A percentile compares a stretch with the other conserved stretches of the same genome.
Conservation (phyloP, 164 flowering plant species). For the Kingdonia uniflora region DNA sequence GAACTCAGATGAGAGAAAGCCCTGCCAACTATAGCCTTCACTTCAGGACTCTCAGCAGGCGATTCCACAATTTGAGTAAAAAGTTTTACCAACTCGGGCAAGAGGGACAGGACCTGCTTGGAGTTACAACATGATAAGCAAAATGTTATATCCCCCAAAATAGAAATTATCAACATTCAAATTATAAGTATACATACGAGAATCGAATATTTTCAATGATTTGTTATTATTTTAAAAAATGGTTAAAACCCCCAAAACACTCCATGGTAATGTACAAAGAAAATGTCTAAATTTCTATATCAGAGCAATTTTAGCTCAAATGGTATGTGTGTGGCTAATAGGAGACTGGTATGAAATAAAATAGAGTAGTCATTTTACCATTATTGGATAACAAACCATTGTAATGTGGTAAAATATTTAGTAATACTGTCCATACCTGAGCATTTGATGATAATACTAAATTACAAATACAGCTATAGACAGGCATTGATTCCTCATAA, state of each 20-base stretch:
- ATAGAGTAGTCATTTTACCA: no score
- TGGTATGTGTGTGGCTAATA: no score
- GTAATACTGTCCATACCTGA: conserved; percentile 37
- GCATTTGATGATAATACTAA: conserved; percentile 75
- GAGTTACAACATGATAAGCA: conserved; percentile 3
- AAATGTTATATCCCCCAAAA: neutral
- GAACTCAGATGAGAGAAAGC: conserved; percentile 80
- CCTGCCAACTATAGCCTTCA: conserved; percentile 60
- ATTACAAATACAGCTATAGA: conserved; percentile 72
- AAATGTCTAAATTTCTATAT: no score
- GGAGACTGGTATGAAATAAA: no score
- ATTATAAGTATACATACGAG: no score
- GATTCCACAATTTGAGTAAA: conserved; percentile 79
- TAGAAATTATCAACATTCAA: no score
- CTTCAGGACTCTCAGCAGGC: conserved; percentile 68
- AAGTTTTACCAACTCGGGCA: conserved; percentile 74
- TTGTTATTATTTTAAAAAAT: no score
- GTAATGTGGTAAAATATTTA: neutral
- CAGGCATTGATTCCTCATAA: conserved; percentile 79
- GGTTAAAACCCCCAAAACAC: no score
- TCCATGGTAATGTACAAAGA: no score
- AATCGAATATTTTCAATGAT: no score
- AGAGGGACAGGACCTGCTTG: conserved; percentile 55
- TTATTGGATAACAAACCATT: no score
- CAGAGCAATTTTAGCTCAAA: no score